Base-by-base conservation (phyloP, 1,284 basidiomycete genomes). In the Microbotryomycetes sp. region DNA sequence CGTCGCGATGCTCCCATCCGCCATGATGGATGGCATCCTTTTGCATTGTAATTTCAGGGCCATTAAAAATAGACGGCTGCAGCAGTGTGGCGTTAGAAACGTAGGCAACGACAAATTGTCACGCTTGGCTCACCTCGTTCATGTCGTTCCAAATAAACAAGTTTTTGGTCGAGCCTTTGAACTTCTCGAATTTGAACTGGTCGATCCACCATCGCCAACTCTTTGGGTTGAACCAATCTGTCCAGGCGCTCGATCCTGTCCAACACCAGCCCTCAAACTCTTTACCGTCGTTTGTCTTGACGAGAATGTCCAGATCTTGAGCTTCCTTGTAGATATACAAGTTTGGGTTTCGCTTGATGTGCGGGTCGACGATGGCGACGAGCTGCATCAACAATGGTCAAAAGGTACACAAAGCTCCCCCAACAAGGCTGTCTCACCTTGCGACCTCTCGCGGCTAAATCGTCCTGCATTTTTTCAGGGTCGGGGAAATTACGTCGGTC, bases 201-300 rank as follows among this genome's bases (percentile, higher is more conserved):
- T 79, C 78, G 62, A 81, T 85, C 92, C 93, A 98, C 88, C 92
- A 94, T 31, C 85, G 81, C 90, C 90, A 94, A 59, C 83, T 83
- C 47, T 78, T 80, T 13, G 92, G 92, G 73, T 97, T 87, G 83
- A 98, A 96, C 78, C 91, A 94, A 76, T 99, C 96, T 56, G 93
- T 85, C 93, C 93, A 99, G 13, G 91, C 88, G 56, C 86, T 89
- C 72, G 86, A 89, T 29, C 96, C 96, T 45, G 88, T 85, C 94
- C 94, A 99, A 78, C 96, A 99, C 91, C 91, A 97, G 27, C 94
- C 94, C 73, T 97, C 92, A 72, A 89, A 94, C 75, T 97, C 91
- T 47, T 75, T 74, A 60, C 87, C 81, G 57, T 91, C 88, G 46
- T 84, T 81, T 31, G 85, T 83, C 75, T 92, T 96, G 71, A 93